Base-by-base conservation (phyloP, 352 stramenopile species). In the Phytophthora idaei region DNA sequence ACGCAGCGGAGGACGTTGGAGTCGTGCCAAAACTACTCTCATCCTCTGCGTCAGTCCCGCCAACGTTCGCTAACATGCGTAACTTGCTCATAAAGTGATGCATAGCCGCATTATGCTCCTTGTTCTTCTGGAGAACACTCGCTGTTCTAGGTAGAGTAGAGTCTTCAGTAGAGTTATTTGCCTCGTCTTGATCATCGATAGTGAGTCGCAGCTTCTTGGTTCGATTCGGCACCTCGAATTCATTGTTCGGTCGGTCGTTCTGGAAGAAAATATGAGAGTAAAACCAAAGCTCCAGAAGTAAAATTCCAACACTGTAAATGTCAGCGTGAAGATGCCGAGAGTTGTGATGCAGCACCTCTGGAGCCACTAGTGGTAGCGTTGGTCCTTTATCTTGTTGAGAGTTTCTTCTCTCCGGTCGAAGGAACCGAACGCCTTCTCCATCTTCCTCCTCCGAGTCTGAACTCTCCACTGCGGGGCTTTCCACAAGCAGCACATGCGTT, bases 281-380 rank as follows among this genome's bases (percentile, higher is more conserved):
- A 59, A 85, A 89, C 75, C 78, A 89, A 21, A 89, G 51, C 34
- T 91, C 76, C 12, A 87, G 53, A 28, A 90, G 67, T 32, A 91
- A 51, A 10, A 91, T 75, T 8, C 80, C 83, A 11, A 78, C 66
- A 32, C 77, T 83, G 71, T 90, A 90, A 36, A 90, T 85, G 41
- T 90, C 83, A 2, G 71, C 71, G 31, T 74, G 50, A 52, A 75
- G 55, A 61, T 84, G 59, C 11, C 75, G 60, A 9, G 74, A 63
- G 15, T 69, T 67, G 37, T 80, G 61, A 39, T 76, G 45, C 21
- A 87, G 42, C 15, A 88, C 63, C 51, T 90, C 83, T 1, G 80
- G 79, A 0, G 80, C 73, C 11, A 87, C 48, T 3, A 91, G 28
- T 2, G 82, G 78, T 2, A 89, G 49, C 34, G 64, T 65, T n/a